Evolutionary conservation across 768 basidiomycete genomes (phyloP).

Genomic region (Antrodiella citrinella): DNA sequence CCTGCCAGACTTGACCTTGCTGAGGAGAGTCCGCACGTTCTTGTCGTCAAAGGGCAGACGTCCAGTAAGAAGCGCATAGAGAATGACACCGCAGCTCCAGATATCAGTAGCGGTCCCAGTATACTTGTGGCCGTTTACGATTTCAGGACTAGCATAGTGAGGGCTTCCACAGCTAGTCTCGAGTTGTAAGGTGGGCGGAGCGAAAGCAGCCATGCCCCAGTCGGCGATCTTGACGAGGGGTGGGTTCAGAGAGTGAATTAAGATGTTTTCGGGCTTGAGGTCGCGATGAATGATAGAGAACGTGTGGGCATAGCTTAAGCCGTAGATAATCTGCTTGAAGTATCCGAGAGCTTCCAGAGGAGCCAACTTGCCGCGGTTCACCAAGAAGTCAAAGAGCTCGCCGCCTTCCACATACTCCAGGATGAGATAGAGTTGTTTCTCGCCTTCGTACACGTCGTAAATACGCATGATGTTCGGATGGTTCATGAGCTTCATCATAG

Average conservation of each 20-base stretch:
- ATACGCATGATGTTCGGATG: conserved; percentile 95
- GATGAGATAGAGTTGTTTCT: conserved; percentile 84
- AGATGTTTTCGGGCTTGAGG: conserved; percentile 95
- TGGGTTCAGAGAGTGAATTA: conserved; percentile 75
- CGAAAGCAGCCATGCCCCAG: conserved; percentile 98
- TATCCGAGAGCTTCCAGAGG: conserved; percentile 79
- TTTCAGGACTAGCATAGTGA: conserved; percentile 95
- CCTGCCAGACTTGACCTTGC: conserved; percentile 81
- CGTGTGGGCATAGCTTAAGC: conserved; percentile 92
- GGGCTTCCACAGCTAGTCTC: conserved; percentile 96
- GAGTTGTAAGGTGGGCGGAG: conserved; percentile 73
- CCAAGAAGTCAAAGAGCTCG: conserved; percentile 94
- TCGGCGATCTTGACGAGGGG: conserved; percentile 93
- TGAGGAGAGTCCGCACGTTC: conserved; percentile 65
- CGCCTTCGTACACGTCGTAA: conserved; percentile 93
- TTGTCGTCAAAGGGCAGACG: conserved; percentile 92
- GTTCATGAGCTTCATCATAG: conserved; percentile 99
- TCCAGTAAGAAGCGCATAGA: conserved; percentile 85
- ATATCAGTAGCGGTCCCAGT: conserved; percentile 88
- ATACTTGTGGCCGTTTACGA: conserved; percentile 86
- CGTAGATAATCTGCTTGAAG: conserved; percentile 94
- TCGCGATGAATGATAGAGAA: conserved; percentile 98
- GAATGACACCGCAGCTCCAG: conserved; percentile 94
- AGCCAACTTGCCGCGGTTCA: conserved; percentile 76
- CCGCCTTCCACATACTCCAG: conserved; percentile 95